phyloP scores from a whole-genome alignment of 768 basidiomycete genomes.

The Termitomyces sp. region DNA sequence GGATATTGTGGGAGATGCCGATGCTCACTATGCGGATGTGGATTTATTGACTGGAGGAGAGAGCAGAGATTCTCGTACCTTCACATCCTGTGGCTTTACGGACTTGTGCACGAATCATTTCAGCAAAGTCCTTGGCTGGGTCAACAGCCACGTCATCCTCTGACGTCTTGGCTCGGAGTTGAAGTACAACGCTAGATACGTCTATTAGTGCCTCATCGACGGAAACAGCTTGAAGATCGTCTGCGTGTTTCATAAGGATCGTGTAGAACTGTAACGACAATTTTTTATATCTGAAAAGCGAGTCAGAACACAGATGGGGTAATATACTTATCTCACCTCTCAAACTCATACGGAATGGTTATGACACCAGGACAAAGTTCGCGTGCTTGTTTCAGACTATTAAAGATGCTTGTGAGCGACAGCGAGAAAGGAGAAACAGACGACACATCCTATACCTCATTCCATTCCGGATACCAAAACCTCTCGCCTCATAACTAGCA shows the following conservation, averaged over 20 bases:
- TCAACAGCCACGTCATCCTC: slow-evolving; percentile 33
- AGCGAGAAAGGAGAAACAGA: slow-evolving; percentile 1
- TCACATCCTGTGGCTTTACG: slow-evolving; percentile 79
- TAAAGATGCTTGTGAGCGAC: neutral
- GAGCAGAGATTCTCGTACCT: slow-evolving; percentile 37
- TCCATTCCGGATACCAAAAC: slow-evolving; percentile 84
- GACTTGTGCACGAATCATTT: slow-evolving; percentile 74
- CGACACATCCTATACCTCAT: slow-evolving; percentile 64
- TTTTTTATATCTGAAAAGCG: slow-evolving; percentile 62
- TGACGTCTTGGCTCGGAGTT: slow-evolving; percentile 23
- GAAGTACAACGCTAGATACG: slow-evolving; percentile 58
- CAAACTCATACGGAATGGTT: slow-evolving; percentile 94
- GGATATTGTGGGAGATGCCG: slow-evolving; percentile 87
- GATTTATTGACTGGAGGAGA: neutral
- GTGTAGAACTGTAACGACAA: slow-evolving; percentile 88
- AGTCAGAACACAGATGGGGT: neutral
- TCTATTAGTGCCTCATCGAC: slow-evolving; percentile 96
- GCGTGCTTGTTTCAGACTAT: slow-evolving; percentile 63
- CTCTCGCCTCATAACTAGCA: slow-evolving; percentile 89
- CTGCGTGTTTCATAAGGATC: slow-evolving; percentile 82
- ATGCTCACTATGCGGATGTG: slow-evolving; percentile 63
- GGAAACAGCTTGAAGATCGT: slow-evolving; percentile 91
- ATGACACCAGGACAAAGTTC: slow-evolving; percentile 65
- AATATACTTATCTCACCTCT: slow-evolving; percentile 43
- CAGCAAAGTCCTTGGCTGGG: slow-evolving; percentile 72